Percentiles rank a stretch among this genome's conserved stretches.
Evolutionary conservation across 345 rosid genomes (phyloP).

Genomic region (Eucalyptus albens): DNA sequence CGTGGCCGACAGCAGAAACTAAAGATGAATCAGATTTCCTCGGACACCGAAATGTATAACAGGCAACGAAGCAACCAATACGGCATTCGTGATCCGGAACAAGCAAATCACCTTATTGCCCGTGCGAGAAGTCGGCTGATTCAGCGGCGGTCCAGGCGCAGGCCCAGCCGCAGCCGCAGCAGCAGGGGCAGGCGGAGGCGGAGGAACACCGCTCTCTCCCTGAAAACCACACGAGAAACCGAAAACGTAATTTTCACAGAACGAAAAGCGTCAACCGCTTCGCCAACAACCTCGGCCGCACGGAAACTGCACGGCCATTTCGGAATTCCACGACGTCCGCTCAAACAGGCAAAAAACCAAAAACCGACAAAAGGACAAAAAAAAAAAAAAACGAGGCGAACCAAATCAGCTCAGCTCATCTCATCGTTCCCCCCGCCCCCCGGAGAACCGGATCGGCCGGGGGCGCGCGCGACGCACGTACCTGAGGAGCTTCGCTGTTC

Average conservation of each 20-base stretch:
- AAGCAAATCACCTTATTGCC: constrained; percentile 30
- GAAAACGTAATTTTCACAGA: not conserved
- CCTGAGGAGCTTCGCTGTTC: constrained; percentile 30
- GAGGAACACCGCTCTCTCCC: constrained; percentile 30
- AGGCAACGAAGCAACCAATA: not conserved
- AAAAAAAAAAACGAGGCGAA: not conserved
- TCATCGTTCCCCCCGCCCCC: not conserved
- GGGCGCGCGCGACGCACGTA: not conserved
- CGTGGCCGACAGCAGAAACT: not conserved
- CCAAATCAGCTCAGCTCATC: not conserved
- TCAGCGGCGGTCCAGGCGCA: constrained; percentile 3
- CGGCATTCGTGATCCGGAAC: not conserved
- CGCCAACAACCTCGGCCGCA: not conserved
- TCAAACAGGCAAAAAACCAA: not conserved
- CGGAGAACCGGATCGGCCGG: not conserved
- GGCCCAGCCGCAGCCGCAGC: not conserved
- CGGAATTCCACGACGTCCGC: not conserved
- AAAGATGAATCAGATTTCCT: not conserved
- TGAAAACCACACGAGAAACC: not conserved
- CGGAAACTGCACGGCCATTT: not conserved
- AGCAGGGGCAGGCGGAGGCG: constrained; percentile 6
- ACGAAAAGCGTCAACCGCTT: not conserved
- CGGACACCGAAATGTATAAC: not conserved
- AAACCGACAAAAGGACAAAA: not conserved
- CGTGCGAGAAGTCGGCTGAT: constrained; percentile 23